Percentiles rank a stretch among this genome's conserved stretches.
phyloP scores from a whole-genome alignment of 306 rosid genomes.

The Delonix regia region DNA sequence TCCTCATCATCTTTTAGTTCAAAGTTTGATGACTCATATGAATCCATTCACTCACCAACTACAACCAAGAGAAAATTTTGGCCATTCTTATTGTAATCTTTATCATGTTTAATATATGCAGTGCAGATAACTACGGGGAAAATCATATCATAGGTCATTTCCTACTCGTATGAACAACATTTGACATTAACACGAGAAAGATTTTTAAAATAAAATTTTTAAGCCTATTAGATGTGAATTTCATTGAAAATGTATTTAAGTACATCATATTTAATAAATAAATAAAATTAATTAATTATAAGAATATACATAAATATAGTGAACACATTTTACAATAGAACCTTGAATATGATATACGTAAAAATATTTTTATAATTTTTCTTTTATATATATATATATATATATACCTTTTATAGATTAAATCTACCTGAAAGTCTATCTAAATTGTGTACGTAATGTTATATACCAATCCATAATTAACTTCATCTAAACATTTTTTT shows the following conservation, averaged over 20 bases:
- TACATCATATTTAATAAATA: too few species aligned
- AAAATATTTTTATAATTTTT: too few species aligned
- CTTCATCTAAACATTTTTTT: background rate
- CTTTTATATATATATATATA: too few species aligned
- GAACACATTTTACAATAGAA: background rate
- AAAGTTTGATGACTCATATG: background rate
- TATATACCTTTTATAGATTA: too few species aligned
- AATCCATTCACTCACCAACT: conserved; percentile 36
- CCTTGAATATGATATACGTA: too few species aligned
- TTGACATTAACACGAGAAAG: background rate
- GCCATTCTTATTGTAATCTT: conserved; percentile 22
- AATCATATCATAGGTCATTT: background rate
- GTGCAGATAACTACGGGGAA: background rate
- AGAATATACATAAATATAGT: background rate
- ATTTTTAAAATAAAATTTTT: too few species aligned
- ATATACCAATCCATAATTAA: background rate
- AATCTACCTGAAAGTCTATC: too few species aligned
- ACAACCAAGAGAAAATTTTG: background rate
- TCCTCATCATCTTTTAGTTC: background rate
- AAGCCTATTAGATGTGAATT: too few species aligned
- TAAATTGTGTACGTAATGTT: background rate
- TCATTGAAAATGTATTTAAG: too few species aligned
- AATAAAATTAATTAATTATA: background rate
- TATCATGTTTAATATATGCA: background rate
- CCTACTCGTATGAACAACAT: background rate